These are phyloP conservation scores for Pharus latifolius DNA, from an alignment of 176 grass and related monocot species.

Conservation along the genomic window DNA sequence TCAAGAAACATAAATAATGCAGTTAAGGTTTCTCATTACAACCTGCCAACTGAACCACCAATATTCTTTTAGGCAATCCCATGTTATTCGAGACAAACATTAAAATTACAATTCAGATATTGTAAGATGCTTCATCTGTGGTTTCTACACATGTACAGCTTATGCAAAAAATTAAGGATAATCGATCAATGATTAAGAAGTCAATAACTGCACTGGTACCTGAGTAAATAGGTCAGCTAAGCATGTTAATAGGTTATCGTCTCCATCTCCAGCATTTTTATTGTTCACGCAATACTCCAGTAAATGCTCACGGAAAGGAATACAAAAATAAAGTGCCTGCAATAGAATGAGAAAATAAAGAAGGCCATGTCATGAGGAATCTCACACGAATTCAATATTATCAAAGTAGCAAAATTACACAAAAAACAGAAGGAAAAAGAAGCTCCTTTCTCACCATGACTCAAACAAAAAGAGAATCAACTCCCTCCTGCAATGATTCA, in stretches of 20 bases:
- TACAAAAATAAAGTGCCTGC: conserved; percentile 79
- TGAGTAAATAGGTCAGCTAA: conserved; percentile 95
- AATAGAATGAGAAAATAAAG: neutral
- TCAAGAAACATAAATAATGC: neutral
- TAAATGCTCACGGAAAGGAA: conserved; percentile 87
- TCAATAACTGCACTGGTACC: conserved; percentile 32
- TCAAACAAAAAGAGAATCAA: neutral
- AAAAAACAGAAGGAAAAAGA: neutral
- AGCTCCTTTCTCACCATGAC: neutral
- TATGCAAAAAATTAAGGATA: neutral
- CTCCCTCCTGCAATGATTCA: too few species aligned
- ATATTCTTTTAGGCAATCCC: neutral
- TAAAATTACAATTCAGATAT: neutral
- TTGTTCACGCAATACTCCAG: conserved; percentile 84
- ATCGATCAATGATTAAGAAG: neutral
- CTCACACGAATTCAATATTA: too few species aligned
- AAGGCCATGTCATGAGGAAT: neutral
- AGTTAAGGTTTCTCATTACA: neutral
- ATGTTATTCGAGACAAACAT: neutral
- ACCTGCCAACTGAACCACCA: neutral
- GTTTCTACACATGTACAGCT: neutral
- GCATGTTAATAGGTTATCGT: conserved; percentile 86
- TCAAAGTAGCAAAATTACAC: neutral
- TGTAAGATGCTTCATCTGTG: neutral
- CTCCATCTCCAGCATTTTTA: conserved; percentile 50